These are phyloP conservation scores for Coniochaeta prunicola DNA, from an alignment of 2,329 filamentous ascomycete species.

Conservation along the genomic window DNA sequence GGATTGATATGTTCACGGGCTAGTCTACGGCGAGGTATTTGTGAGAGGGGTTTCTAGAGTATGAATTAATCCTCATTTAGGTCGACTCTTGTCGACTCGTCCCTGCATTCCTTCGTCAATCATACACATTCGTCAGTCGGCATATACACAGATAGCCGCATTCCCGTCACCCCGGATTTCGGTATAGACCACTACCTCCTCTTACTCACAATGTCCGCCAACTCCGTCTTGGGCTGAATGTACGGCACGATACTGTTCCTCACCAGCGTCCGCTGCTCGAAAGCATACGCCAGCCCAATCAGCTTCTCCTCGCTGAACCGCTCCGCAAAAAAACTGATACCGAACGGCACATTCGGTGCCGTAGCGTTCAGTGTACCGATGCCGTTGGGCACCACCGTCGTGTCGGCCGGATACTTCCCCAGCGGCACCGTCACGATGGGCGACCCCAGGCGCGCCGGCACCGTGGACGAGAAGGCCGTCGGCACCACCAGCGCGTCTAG, in stretches of 20 bases:
- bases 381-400: constrained; percentile 33
- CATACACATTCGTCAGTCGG: neutral
- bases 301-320: constrained; percentile 55
- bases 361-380: constrained; percentile 43
- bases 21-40: neutral
- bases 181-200: neutral
- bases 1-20: neutral
- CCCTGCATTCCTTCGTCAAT: neutral
- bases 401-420: constrained; percentile 46
- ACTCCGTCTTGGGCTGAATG: constrained; percentile 21
- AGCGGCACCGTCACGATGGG: constrained; percentile 59
- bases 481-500: constrained; percentile 58
- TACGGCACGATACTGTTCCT: constrained; percentile 20
- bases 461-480: constrained; percentile 35
- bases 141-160: neutral
- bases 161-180: neutral
- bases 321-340: constrained; percentile 54
- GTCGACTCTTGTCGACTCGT: neutral
- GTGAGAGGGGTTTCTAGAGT: neutral
- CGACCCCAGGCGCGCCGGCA: constrained; percentile 49
- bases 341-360: constrained; percentile 45
- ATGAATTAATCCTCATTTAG: neutral
- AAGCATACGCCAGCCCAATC: constrained; percentile 60
- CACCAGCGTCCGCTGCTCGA: constrained; percentile 49
- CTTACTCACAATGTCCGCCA: constrained; percentile 13